Evolutionary conservation across 1,284 basidiomycete genomes (phyloP).

Genomic region (Trichosporon sp.): DNA sequence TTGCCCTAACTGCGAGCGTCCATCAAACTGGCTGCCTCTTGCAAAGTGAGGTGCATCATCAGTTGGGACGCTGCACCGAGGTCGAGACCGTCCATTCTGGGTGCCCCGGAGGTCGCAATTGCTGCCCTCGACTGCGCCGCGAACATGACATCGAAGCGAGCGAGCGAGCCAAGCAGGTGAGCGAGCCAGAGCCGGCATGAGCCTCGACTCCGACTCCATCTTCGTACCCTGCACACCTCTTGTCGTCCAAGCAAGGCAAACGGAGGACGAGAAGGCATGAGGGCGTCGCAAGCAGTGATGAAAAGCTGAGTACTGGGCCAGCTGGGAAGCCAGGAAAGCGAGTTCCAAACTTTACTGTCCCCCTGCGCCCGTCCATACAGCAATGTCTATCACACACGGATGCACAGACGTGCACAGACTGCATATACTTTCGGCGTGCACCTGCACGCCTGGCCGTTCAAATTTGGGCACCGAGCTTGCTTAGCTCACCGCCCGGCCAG

Average conservation of each 20-base stretch:
- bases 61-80: slow-evolving; percentile 1
- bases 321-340: background rate
- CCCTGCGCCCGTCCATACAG: background rate
- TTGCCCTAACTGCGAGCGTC: background rate
- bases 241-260: no score
- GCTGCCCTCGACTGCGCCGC: slow-evolving; percentile 22
- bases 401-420: background rate
- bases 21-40: no score
- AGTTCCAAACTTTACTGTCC: background rate
- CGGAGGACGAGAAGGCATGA: background rate
- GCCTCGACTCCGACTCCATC: no score
- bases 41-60: background rate
- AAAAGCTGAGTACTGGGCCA: background rate
- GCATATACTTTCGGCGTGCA: no score
- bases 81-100: background rate
- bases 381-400: slow-evolving; percentile 9
- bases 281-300: background rate
- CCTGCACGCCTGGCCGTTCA: background rate
- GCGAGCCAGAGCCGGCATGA: no score
- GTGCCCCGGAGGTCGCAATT: background rate
- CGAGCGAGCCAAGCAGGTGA: background rate
- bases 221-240: no score
- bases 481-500: background rate
- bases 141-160: no score
- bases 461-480: background rate